phyloP scores from a whole-genome alignment of 768 basidiomycete species.

The Rhodocollybia butyracea region DNA sequence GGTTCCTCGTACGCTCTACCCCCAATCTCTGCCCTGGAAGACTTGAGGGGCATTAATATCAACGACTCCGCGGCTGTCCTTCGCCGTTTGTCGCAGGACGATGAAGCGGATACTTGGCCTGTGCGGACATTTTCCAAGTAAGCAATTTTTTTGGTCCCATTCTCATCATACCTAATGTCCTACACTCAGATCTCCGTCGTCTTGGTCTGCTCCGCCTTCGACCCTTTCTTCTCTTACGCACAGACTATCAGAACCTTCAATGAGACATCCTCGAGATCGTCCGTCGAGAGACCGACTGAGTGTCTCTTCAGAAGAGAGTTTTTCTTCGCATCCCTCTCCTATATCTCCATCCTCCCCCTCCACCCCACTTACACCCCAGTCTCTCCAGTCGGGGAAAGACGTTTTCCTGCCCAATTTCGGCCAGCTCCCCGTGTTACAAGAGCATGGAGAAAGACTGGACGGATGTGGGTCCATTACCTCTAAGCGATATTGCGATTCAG shows the following conservation, averaged over 20 bases:
- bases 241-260: background rate
- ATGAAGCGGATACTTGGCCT: conserved; percentile 27
- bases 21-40: conserved; percentile 68
- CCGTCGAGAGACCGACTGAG: conserved; percentile 10
- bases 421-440: conserved; percentile 14
- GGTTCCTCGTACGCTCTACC: conserved; percentile 49
- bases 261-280: background rate
- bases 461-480: background rate
- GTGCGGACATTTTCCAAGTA: conserved; percentile 13
- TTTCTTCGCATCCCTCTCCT: conserved; percentile 44
- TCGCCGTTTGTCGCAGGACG: conserved; percentile 57
- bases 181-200: background rate
- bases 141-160: background rate
- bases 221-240: background rate
- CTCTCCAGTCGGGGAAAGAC: conserved; percentile 23
- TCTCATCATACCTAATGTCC: background rate
- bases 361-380: conserved; percentile 44
- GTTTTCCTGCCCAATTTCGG: conserved; percentile 13
- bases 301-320: conserved; percentile 36
- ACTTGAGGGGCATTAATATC: conserved; percentile 46
- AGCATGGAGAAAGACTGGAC: conserved; percentile 1
- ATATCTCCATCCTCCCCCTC: conserved; percentile 35
- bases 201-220: background rate
- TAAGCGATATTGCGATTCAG: background rate
- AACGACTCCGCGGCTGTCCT: conserved; percentile 67